A percentile compares a stretch with the other conserved stretches of the same genome.
Conservation (phyloP, 1,139 yeast genomes). For the Yamadazyma triangularis region DNA sequence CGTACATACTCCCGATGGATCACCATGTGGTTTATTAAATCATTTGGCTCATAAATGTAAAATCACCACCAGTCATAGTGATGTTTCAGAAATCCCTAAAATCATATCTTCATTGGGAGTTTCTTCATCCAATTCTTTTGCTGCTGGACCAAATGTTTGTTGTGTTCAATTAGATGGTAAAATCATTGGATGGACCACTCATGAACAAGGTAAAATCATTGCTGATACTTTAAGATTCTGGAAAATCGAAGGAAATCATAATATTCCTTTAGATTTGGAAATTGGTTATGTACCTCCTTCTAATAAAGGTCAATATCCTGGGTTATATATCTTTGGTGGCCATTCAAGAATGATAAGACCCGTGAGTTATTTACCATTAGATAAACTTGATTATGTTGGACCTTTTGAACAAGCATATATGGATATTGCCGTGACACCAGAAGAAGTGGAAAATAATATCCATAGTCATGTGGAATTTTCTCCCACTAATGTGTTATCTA, state of each 20-base stretch:
- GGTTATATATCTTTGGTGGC: constrained; percentile 86
- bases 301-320: constrained; percentile 94
- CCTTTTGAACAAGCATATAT: constrained; percentile 98
- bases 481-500: constrained; percentile 91
- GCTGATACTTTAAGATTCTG: constrained; percentile 90
- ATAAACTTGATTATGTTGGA: constrained; percentile 82
- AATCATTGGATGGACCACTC: constrained; percentile 92
- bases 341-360: constrained; percentile 96
- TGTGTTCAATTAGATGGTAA: constrained; percentile 94
- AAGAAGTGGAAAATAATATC: constrained; percentile 74
- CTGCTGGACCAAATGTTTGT: constrained; percentile 83
- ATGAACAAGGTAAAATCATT: constrained; percentile 77
- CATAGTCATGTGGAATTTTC: constrained; percentile 93
- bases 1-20: constrained; percentile 99
- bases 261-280: constrained; percentile 81
- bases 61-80: constrained; percentile 72
- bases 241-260: constrained; percentile 81
- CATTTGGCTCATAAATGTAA: constrained; percentile 95
- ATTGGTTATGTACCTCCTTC: constrained; percentile 96
- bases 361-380: constrained; percentile 82
- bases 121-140: constrained; percentile 67
- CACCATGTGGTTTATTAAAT: constrained; percentile 97
- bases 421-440: constrained; percentile 93
- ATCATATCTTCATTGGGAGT: constrained; percentile 77
- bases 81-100: constrained; percentile 67